Conservation (phyloP, 345 rosid species). For the Syzygium grande region DNA sequence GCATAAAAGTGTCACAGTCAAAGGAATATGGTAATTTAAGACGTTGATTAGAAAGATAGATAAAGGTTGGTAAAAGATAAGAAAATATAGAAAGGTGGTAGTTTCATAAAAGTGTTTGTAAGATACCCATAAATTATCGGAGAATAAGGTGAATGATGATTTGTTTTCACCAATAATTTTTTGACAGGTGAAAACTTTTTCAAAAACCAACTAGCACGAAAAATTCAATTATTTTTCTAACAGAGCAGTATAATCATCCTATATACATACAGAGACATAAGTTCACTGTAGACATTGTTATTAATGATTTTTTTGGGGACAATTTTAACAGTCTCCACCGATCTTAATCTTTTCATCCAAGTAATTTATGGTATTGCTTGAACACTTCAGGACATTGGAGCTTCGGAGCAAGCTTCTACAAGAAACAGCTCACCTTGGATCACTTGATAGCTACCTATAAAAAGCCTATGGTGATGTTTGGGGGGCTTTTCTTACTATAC, state of each 20-base stretch:
- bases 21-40: too few species aligned
- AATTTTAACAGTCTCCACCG: too few species aligned
- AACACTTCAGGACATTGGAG: constrained; percentile 13
- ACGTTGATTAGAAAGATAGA: too few species aligned
- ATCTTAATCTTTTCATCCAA: background rate
- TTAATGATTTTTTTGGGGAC: background rate
- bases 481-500: background rate
- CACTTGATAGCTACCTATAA: constrained; percentile 4
- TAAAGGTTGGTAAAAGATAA: too few species aligned
- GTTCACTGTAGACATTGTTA: background rate
- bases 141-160: background rate
- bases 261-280: background rate
- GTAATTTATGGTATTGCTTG: background rate
- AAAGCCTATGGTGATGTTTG: constrained; percentile 2
- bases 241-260: background rate
- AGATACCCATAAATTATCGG: too few species aligned
- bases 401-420: constrained; percentile 7
- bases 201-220: background rate
- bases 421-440: background rate
- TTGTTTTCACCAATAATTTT: background rate
- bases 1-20: too few species aligned
- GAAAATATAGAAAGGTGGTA: too few species aligned
- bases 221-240: too few species aligned
- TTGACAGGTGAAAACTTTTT: too few species aligned
- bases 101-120: too few species aligned